Evolutionary conservation across 2,329 filamentous ascomycete species (phyloP), one percentile per base, ranked within the genome.

Genomic region (Chrysosphaeria jannelii): DNA sequence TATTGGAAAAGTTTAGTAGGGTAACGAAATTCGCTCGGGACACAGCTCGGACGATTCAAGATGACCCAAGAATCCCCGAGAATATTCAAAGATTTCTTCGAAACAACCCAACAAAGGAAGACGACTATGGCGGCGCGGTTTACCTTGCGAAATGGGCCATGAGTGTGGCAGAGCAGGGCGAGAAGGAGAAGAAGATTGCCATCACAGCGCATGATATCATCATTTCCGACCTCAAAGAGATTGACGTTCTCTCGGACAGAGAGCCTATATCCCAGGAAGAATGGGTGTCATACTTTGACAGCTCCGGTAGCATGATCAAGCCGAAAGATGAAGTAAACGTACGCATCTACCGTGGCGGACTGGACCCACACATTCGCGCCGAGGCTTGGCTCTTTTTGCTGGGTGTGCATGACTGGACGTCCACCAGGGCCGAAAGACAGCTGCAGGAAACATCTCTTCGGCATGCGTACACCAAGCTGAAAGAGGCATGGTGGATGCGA

Each of bases 141-240:
- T 97, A 97, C 39, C 54, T 97, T 19, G 85, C 85, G 12, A 58
- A 85, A 31, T 97, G 85, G 85, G 85, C 85, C 3, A 93, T 97
- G 85, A 78, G 78, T 6, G 90, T 97, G 31, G 79, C 85, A 0
- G 88, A 97, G 41, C 85, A 97, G 47, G 81, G 79, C 35, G 85
- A 97, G 38, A 57, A 65, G 19, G 85, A 97, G 72, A 91, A 79
- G 0, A 81, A 76, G 1, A 67, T 66, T 31, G 85, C 97, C 44
- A 70, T 91, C 4, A 52, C 93, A 35, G 79, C 89, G 36, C 70
- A 88, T 40, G 88, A 97, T 40, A 71, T 91, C 32, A 18, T n/a
- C n/a, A n/a, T n/a, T n/a, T 91, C 76, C 14, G 76, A 78, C 29
- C 74, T 97, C 1, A 88, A 85, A 5, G 78, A 91, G 31, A 97